Evolutionary conservation across 768 basidiomycete genomes (phyloP).

Genomic region (Mycena filopes): DNA sequence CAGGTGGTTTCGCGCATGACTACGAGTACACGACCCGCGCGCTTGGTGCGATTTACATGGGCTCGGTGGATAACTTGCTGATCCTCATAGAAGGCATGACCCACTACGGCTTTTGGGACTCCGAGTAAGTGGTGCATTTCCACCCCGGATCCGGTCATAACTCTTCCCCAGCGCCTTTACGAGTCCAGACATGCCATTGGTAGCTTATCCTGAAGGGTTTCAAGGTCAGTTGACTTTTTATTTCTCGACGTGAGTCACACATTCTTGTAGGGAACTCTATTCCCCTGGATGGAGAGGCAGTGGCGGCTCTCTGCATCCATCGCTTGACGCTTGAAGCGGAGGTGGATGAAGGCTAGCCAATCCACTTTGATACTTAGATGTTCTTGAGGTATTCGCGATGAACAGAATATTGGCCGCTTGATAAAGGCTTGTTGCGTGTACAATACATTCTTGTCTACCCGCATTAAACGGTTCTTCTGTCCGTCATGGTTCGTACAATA

Average conservation of each 20-base stretch:
- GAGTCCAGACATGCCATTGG: constrained; percentile 72
- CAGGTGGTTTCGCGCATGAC: constrained; percentile 85
- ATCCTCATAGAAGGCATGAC: constrained; percentile 53
- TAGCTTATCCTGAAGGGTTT: constrained; percentile 88
- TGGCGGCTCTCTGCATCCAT: constrained; percentile 70
- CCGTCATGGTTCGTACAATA: constrained; percentile 86
- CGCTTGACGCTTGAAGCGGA: constrained; percentile 67
- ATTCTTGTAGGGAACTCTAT: constrained; percentile 69
- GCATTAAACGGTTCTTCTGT: constrained; percentile 60
- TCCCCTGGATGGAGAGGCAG: constrained; percentile 78
- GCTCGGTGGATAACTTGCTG: neutral
- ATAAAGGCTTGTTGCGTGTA: neutral
- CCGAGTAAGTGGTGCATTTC: constrained; percentile 54
- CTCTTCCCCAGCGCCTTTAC: constrained; percentile 69
- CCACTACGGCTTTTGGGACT: constrained; percentile 90
- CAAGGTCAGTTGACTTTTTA: constrained; percentile 47
- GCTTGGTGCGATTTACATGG: constrained; percentile 54
- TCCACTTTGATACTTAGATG: too few species aligned
- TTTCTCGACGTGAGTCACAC: neutral
- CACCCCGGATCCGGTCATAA: neutral
- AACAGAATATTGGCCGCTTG: too few species aligned
- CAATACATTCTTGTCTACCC: constrained; percentile 9
- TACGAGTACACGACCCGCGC: constrained; percentile 86
- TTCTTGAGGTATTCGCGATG: too few species aligned
- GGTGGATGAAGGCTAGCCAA: constrained; percentile 57